These are phyloP conservation scores for Hyparrhenia diplandra DNA, from an alignment of 176 grass and related monocot genomes.

Conservation along the genomic window DNA sequence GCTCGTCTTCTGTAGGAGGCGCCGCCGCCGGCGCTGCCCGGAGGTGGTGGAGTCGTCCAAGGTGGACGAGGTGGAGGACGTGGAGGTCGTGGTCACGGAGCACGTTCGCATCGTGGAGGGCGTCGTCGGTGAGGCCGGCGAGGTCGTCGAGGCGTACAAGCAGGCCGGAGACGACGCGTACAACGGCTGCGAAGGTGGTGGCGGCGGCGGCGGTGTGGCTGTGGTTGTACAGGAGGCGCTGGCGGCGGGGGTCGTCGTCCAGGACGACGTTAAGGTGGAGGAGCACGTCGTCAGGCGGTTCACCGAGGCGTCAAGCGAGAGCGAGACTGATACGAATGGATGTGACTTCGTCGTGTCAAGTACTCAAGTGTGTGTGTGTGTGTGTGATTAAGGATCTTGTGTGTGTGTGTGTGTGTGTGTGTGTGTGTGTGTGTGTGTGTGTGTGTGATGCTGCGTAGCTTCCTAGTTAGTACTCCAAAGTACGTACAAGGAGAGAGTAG, in stretches of 20 bases:
- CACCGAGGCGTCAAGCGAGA: conserved; percentile 11
- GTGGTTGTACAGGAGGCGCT: not conserved
- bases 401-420: no score
- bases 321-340: not conserved
- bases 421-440: no score
- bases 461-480: no score
- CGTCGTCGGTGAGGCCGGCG: conserved; percentile 4
- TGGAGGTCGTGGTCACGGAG: conserved; percentile 31
- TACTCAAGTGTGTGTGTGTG: no score
- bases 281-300: conserved; percentile 29
- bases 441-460: not conserved
- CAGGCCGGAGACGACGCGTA: no score
- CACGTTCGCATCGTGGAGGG: conserved; percentile 30
- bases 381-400: no score
- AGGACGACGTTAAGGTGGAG: conserved; percentile 20
- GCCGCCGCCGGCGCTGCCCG: not conserved
- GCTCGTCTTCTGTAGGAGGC: not conserved
- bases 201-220: not conserved
- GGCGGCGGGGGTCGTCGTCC: not conserved
- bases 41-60: conserved; percentile 3
- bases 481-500: no score
- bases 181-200: not conserved
- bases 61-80: conserved; percentile 27
- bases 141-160: not conserved
- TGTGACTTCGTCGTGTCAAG: no score